Percentiles rank a stretch among this genome's conserved stretches.
These are phyloP conservation scores for Paxillus involutus DNA, from an alignment of 768 basidiomycete species.

Conservation along the genomic window DNA sequence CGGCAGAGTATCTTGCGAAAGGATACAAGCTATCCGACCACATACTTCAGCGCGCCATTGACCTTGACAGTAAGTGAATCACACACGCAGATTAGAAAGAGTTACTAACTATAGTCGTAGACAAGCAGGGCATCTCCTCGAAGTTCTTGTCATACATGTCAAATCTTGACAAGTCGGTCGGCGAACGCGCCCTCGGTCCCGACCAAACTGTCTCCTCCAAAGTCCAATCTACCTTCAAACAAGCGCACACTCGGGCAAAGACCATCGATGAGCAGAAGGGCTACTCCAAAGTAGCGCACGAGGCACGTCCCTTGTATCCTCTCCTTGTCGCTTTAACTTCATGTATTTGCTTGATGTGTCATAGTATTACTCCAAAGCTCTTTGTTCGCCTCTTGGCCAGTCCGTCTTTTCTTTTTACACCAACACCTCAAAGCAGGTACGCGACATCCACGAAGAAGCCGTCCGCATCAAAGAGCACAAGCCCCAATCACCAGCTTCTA, in stretches of 20 bases:
- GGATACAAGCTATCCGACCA: slow-evolving; percentile 83
- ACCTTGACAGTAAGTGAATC: slow-evolving; percentile 59
- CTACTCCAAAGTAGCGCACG: slow-evolving; percentile 62
- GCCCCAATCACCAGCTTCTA: slow-evolving; percentile 9
- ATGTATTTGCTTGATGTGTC: background rate
- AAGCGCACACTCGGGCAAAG: slow-evolving; percentile 68
- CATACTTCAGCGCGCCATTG: slow-evolving; percentile 77
- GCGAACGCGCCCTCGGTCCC: slow-evolving; percentile 70
- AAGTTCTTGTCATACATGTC: slow-evolving; percentile 82
- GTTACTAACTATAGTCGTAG: slow-evolving; percentile 31
- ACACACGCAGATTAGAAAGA: background rate
- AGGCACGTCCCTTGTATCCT: slow-evolving; percentile 42
- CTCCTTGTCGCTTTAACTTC: background rate
- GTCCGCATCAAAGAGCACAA: slow-evolving; percentile 74
- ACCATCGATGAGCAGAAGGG: slow-evolving; percentile 84
- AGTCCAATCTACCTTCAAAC: slow-evolving; percentile 59
- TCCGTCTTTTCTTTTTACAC: slow-evolving; percentile 86
- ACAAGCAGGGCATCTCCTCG: slow-evolving; percentile 84
- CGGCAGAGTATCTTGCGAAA: slow-evolving; percentile 90
- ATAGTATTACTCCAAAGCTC: slow-evolving; percentile 77
- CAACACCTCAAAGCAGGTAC: slow-evolving; percentile 79
- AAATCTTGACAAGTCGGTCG: slow-evolving; percentile 67
- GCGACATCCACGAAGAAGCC: slow-evolving; percentile 94
- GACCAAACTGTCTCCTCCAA: slow-evolving; percentile 80
- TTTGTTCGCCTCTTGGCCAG: slow-evolving; percentile 75